These are phyloP conservation scores for Basidiobolus meristosporus DNA, from an alignment of 371 early-diverging fungal species.

Conservation along the genomic window DNA sequence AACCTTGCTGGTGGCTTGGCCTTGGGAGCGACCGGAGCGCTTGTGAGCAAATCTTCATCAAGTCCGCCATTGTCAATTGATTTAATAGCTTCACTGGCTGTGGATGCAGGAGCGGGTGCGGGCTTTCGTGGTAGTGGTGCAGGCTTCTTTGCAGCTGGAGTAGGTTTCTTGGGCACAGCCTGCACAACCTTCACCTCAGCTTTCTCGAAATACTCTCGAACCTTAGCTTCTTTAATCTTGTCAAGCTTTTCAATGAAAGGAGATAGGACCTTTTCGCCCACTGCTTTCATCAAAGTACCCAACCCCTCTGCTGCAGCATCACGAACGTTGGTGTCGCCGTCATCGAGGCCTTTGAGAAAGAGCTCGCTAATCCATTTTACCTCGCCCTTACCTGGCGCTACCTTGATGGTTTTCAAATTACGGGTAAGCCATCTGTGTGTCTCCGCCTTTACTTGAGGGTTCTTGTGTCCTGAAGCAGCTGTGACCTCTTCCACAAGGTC, in stretches of 20 bases:
- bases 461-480: conserved; percentile 57
- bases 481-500: conserved; percentile 54
- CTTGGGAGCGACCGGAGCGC: conserved; percentile 3
- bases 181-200: conserved; percentile 48
- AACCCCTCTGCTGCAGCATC: conserved; percentile 72
- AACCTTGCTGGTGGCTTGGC: conserved; percentile 1
- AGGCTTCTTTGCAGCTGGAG: conserved; percentile 12
- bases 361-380: conserved; percentile 54
- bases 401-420: conserved; percentile 40
- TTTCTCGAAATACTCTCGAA: conserved; percentile 68
- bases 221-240: conserved; percentile 65
- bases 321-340: conserved; percentile 66
- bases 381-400: conserved; percentile 54
- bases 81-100: conserved; percentile 4
- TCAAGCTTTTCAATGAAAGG: conserved; percentile 69
- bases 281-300: conserved; percentile 72
- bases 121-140: conserved; percentile 12
- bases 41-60: background rate
- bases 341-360: conserved; percentile 60
- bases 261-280: conserved; percentile 55
- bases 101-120: conserved; percentile 12
- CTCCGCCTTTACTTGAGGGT: conserved; percentile 76
- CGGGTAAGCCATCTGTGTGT: conserved; percentile 45
- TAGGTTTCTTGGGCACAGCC: conserved; percentile 12
- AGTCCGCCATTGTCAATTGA: background rate